Evolutionary conservation across 139 green algal genomes (phyloP), one percentile per base, ranked within the genome.

Genomic region (Penium margaritaceum): DNA sequence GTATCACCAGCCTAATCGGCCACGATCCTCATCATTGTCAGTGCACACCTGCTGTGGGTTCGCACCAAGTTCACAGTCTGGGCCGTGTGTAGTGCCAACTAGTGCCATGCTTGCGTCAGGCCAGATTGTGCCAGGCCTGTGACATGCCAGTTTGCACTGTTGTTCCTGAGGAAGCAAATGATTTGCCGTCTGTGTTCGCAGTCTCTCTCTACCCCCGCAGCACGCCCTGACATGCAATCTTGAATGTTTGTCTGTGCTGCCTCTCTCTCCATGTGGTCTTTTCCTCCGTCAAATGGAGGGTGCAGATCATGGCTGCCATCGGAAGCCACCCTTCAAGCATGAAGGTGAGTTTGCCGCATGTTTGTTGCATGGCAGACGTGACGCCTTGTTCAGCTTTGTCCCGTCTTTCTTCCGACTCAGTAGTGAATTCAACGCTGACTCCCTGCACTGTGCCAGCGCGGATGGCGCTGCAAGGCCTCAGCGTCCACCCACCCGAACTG

Each of bases 281-380:
- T 6, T 24, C 19, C 51, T 34, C 51, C 29, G 12, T 33, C 0
- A 24, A 9, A 33, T 33, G 1, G 21, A 33, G n/a, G 29, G 51
- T 34, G 51, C 51, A 60, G 51, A 24, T 60, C 3, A 60, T 60
- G 51, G 51, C 51, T 60, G 51, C 51, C 29, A 60, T 60, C 51
- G 17, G 51, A 6, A 60, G 24, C 29, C 51, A 60, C 30, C 51
- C 51, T 6, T 60, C 51, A 24, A 33, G 30, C 30, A n/a, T 60
- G 24, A 60, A 60, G 51, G 51, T 60, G 17, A 60, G 51, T 3
- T 21, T 2, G 5, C 2, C 44, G 5, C 19, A 55, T 17, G n/a
- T n/a, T n/a, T n/a, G n/a, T n/a, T n/a, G n/a, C n/a, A n/a, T n/a
- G n/a, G n/a, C n/a, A n/a, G n/a, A n/a, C n/a, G n/a, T n/a, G n/a